Evolutionary conservation across 345 rosid species (phyloP).

Genomic region (Euphorbia tirucalli): DNA sequence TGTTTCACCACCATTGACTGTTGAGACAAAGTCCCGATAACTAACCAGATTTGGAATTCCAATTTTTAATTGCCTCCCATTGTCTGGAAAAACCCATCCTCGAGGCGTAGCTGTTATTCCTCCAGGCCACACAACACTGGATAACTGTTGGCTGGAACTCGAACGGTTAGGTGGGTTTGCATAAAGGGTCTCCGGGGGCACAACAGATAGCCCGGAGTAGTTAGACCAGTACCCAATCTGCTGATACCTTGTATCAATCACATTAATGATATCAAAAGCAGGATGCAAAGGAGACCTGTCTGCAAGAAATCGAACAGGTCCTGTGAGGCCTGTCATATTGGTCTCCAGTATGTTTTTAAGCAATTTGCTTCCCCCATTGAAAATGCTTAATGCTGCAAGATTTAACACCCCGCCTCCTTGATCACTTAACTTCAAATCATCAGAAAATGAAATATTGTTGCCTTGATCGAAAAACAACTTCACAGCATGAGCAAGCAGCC

Average conservation of each 20-base stretch:
- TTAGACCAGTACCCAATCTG: constrained; percentile 91
- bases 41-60: constrained; percentile 76
- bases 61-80: constrained; percentile 67
- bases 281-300: constrained; percentile 64
- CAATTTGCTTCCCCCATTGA: constrained; percentile 63
- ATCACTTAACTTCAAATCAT: constrained; percentile 43
- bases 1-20: constrained; percentile 44
- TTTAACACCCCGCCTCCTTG: constrained; percentile 55
- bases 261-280: constrained; percentile 67
- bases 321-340: constrained; percentile 74
- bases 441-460: constrained; percentile 66
- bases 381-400: constrained; percentile 67
- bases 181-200: constrained; percentile 73
- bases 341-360: constrained; percentile 52
- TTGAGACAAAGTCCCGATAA: constrained; percentile 48
- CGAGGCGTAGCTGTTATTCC: constrained; percentile 60
- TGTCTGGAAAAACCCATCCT: constrained; percentile 90
- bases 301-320: constrained; percentile 50
- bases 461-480: constrained; percentile 64
- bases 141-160: constrained; percentile 60
- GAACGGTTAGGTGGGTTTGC: constrained; percentile 61
- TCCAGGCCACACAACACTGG: constrained; percentile 83
- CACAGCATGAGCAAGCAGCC: constrained; percentile 81
- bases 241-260: constrained; percentile 37
- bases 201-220: constrained; percentile 71